These are phyloP conservation scores for Corylus americana DNA, from an alignment of 306 rosid species.

Conservation along the genomic window DNA sequence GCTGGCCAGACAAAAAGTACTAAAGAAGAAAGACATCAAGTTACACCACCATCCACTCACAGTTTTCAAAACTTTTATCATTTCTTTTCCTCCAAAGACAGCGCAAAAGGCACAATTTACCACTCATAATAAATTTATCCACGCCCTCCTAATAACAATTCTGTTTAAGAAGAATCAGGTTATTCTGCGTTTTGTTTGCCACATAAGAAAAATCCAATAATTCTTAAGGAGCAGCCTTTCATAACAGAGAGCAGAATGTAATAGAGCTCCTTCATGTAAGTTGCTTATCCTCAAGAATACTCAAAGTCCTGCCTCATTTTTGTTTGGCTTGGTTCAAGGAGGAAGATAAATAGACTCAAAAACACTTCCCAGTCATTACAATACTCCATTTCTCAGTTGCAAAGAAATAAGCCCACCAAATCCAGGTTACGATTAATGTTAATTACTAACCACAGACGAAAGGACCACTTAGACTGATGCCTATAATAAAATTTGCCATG, in stretches of 20 bases:
- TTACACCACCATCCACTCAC: too few relatives aligned
- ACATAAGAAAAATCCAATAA: background rate
- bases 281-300: background rate
- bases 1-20: too few relatives aligned
- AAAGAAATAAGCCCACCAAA: background rate
- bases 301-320: background rate
- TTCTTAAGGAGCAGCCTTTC: background rate
- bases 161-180: background rate
- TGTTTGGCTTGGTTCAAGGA: background rate
- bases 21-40: too few relatives aligned
- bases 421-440: background rate
- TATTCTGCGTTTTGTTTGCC: background rate
- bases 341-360: background rate
- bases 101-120: background rate
- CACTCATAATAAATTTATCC: background rate
- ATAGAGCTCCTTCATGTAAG: background rate
- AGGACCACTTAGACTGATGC: background rate
- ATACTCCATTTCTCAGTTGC: background rate
- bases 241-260: background rate
- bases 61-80: too few relatives aligned
- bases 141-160: background rate
- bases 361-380: background rate
- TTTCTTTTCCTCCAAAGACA: too few relatives aligned
- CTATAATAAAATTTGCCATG: background rate
- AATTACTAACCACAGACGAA: background rate